Percentiles rank a stretch among this genome's conserved stretches.
phyloP scores from a whole-genome alignment of 2,329 filamentous ascomycete species.

The Emergomyces pasteurianus region DNA sequence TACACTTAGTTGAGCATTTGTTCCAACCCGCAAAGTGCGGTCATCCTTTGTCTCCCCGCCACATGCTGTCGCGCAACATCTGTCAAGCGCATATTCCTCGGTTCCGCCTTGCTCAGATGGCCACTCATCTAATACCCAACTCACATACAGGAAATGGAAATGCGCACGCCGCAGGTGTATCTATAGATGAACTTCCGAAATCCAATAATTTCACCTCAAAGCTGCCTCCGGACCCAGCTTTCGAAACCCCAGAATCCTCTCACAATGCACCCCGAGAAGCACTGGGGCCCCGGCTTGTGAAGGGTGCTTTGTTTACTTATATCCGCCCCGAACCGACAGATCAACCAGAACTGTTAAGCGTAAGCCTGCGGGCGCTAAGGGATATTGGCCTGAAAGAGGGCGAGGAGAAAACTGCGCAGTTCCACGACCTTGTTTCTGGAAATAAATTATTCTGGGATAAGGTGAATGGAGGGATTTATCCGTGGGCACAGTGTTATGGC shows the following conservation, averaged over 20 bases:
- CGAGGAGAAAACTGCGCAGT: conserved; percentile 60
- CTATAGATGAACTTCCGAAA: conserved; percentile 46
- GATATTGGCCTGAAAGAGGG: conserved; percentile 65
- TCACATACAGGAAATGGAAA: background rate
- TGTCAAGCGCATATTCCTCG: background rate
- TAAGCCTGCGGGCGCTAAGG: conserved; percentile 64
- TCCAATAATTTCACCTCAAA: conserved; percentile 52
- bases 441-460: conserved; percentile 70
- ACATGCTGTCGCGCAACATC: conserved; percentile 9
- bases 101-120: conserved; percentile 9
- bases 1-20: background rate
- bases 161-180: conserved; percentile 14
- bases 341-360: conserved; percentile 65
- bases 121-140: conserved; percentile 8
- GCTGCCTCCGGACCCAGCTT: conserved; percentile 64
- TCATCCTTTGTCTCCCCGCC: background rate
- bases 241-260: conserved; percentile 68
- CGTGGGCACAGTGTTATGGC: conserved; percentile 97
- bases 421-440: conserved; percentile 65
- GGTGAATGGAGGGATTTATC: conserved; percentile 69
- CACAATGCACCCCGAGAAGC: conserved; percentile 67
- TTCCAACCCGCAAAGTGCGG: background rate
- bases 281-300: conserved; percentile 72
- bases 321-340: conserved; percentile 66
- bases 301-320: conserved; percentile 76